phyloP scores from a whole-genome alignment of 345 rosid species.

The Noccaea bulbosa region DNA sequence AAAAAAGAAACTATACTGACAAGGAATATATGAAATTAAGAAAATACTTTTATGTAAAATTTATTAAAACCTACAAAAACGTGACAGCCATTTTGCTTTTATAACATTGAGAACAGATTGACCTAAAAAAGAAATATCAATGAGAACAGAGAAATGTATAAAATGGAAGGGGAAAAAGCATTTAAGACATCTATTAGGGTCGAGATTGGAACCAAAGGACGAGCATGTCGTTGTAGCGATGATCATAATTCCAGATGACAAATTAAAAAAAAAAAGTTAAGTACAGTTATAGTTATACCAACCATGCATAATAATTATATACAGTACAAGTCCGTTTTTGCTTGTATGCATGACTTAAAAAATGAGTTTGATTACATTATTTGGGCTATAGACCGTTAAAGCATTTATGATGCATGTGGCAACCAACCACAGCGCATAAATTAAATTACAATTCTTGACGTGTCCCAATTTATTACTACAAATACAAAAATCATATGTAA shows the following conservation, averaged over 20 bases:
- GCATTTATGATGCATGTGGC: slow-evolving; percentile 46
- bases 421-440: slow-evolving; percentile 4
- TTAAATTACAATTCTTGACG: slow-evolving; percentile 9
- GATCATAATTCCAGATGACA: not conserved
- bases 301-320: slow-evolving; percentile 4
- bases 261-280: not conserved
- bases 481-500: not conserved
- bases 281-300: not conserved
- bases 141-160: not conserved
- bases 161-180: not conserved
- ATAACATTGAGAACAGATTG: too few relatives aligned
- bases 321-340: not conserved
- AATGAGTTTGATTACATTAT: slow-evolving; percentile 30
- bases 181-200: not conserved
- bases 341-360: slow-evolving; percentile 19
- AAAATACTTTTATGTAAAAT: not conserved
- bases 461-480: slow-evolving; percentile 21
- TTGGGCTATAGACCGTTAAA: slow-evolving; percentile 17
- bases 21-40: slow-evolving; percentile 3
- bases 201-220: not conserved
- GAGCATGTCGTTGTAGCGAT: not conserved
- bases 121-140: too few relatives aligned
- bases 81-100: too few relatives aligned
- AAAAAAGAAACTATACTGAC: not conserved
- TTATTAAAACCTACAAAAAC: not conserved